Conservation (phyloP, 441 rosid genomes). For the Viola pubescens region DNA sequence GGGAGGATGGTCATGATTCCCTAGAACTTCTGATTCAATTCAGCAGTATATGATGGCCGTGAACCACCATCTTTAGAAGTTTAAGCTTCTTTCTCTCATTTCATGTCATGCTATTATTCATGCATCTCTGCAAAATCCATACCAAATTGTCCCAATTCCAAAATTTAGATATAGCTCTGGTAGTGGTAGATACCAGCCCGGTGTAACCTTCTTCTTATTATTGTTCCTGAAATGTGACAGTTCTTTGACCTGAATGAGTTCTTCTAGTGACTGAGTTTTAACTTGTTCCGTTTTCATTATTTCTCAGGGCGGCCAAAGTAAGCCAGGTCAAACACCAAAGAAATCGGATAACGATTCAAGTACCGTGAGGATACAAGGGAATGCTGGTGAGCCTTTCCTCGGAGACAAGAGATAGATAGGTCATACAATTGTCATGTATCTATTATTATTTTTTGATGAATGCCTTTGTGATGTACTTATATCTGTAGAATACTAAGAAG, state of each 20-base stretch:
- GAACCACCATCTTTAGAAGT: background rate
- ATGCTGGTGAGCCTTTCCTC: conserved; percentile 28
- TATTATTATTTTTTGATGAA: conserved; percentile 3
- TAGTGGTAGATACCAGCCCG: background rate
- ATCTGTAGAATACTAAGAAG: background rate
- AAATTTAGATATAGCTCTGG: too few species aligned
- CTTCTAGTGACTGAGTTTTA: conserved; percentile 5
- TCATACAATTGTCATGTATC: background rate
- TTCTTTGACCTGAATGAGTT: background rate
- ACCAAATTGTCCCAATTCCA: background rate
- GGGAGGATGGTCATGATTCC: background rate
- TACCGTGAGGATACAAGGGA: conserved; percentile 29
- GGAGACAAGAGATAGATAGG: conserved; percentile 30
- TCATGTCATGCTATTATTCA: too few species aligned
- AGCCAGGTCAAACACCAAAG: conserved; percentile 38
- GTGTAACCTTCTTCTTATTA: background rate
- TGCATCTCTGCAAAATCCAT: background rate
- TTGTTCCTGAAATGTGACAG: background rate
- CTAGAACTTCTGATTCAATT: background rate
- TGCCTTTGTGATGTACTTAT: background rate
- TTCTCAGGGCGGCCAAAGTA: conserved; percentile 58
- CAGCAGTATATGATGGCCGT: background rate
- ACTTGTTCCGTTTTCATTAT: conserved; percentile 10
- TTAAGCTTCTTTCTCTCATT: too few species aligned
- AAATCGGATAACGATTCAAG: conserved; percentile 41